These are phyloP conservation scores for Myrmaecium sp. DNA, from an alignment of 2,329 filamentous ascomycete genomes.

Conservation along the genomic window DNA sequence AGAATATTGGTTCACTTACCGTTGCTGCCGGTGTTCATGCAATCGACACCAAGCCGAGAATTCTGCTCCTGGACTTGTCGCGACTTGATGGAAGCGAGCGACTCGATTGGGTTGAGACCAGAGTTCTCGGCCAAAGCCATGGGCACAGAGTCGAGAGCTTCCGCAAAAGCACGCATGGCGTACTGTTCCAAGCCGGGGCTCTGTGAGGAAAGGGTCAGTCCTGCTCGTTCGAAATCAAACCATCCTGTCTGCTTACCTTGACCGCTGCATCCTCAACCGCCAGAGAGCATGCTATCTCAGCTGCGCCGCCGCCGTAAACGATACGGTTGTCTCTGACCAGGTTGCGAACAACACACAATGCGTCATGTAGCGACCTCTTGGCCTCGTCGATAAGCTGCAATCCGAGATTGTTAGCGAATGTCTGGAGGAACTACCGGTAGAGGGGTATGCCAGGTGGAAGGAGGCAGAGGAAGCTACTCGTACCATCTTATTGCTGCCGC, in stretches of 20 bases:
- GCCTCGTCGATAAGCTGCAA: slow-evolving; percentile 91
- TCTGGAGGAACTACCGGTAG: neutral
- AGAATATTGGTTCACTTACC: slow-evolving; percentile 37
- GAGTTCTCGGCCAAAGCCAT: slow-evolving; percentile 98
- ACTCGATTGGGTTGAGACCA: slow-evolving; percentile 88
- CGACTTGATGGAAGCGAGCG: slow-evolving; percentile 85
- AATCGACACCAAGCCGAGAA: slow-evolving; percentile 77
- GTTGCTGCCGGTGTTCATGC: slow-evolving; percentile 89
- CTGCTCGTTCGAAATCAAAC: slow-evolving; percentile 1
- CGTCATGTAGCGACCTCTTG: slow-evolving; percentile 92
- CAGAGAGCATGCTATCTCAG: slow-evolving; percentile 91
- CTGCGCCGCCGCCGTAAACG: slow-evolving; percentile 91
- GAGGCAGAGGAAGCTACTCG: too few relatives aligned
- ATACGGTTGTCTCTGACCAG: slow-evolving; percentile 91
- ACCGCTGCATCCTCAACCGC: slow-evolving; percentile 90
- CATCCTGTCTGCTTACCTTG: slow-evolving; percentile 34
- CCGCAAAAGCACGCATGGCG: slow-evolving; percentile 93
- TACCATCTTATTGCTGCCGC: slow-evolving; percentile 99
- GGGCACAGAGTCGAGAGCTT: slow-evolving; percentile 81
- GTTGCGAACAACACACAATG: slow-evolving; percentile 93
- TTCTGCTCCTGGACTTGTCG: slow-evolving; percentile 82
- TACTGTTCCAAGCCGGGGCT: slow-evolving; percentile 97
- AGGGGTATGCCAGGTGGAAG: slow-evolving; percentile 5
- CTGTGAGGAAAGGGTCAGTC: slow-evolving; percentile 21
- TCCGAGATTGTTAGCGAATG: neutral